These are phyloP conservation scores for Leishmania major DNA, from an alignment of 208 protist genomes.

Conservation along the genomic window DNA sequence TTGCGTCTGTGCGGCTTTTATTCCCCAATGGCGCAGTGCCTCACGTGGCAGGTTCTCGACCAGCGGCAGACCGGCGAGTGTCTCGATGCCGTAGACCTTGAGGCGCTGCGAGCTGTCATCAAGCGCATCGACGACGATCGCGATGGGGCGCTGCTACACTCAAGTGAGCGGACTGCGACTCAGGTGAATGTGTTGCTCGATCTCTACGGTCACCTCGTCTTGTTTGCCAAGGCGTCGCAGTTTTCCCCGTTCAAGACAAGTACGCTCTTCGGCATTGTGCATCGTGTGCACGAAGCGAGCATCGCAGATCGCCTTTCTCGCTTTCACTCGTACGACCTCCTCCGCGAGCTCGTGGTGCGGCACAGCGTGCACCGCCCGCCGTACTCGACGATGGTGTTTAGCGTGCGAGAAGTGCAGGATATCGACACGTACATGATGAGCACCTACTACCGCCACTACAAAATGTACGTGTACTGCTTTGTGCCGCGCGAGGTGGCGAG, in stretches of 20 bases:
- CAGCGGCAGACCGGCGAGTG: slow-evolving; percentile 61
- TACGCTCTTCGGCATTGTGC: slow-evolving; percentile 76
- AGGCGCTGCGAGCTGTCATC: slow-evolving; percentile 50
- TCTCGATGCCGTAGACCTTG: slow-evolving; percentile 49
- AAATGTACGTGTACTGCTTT: slow-evolving; percentile 93
- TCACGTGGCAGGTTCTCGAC: slow-evolving; percentile 72
- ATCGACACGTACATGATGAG: slow-evolving; percentile 87
- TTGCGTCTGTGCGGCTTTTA: background rate
- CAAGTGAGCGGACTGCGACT: slow-evolving; percentile 14
- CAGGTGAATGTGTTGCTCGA: slow-evolving; percentile 78
- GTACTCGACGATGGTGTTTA: slow-evolving; percentile 86
- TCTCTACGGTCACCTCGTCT: slow-evolving; percentile 77
- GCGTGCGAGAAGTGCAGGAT: slow-evolving; percentile 76
- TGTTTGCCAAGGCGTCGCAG: slow-evolving; percentile 68
- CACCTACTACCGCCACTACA: slow-evolving; percentile 93
- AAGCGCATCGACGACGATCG: slow-evolving; percentile 31
- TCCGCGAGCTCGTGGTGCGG: slow-evolving; percentile 74
- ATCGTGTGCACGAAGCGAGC: slow-evolving; percentile 67
- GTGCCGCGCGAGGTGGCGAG: slow-evolving; percentile 65
- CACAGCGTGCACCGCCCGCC: slow-evolving; percentile 90
- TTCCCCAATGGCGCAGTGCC: slow-evolving; percentile 28
- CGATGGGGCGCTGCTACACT: slow-evolving; percentile 39
- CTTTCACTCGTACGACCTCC: slow-evolving; percentile 65
- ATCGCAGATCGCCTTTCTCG: slow-evolving; percentile 64
- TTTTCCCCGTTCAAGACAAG: slow-evolving; percentile 84